A percentile compares a stretch with the other conserved stretches of the same genome.
These are phyloP conservation scores for Scedosporium apiospermum DNA, from an alignment of 2,329 filamentous ascomycete species.

Conservation along the genomic window DNA sequence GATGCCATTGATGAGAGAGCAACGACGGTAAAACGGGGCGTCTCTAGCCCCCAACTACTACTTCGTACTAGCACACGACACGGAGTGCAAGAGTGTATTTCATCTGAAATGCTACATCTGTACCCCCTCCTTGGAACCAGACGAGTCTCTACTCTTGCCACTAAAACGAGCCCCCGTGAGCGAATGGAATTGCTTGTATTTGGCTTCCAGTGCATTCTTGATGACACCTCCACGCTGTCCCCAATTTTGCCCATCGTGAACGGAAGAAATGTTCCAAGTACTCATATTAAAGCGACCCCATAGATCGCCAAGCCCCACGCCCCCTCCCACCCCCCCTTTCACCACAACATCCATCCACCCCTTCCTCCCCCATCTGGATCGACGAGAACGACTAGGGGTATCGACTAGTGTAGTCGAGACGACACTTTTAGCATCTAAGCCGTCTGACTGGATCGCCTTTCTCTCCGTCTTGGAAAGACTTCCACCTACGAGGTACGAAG, in stretches of 20 bases:
- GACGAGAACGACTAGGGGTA: background rate
- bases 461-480: background rate
- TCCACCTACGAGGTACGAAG: background rate
- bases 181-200: background rate
- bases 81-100: background rate
- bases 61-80: background rate
- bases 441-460: background rate
- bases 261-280: too few species aligned
- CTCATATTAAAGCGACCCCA: background rate
- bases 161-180: background rate
- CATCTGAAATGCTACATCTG: background rate
- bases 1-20: too few species aligned
- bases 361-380: background rate
- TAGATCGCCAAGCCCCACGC: background rate
- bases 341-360: background rate
- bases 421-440: background rate
- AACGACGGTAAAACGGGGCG: too few species aligned
- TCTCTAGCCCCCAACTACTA: background rate
- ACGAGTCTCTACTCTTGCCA: background rate
- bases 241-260: too few species aligned
- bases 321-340: background rate
- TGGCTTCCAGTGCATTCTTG: background rate
- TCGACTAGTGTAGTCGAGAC: background rate
- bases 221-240: background rate
- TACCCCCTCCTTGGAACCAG: background rate